Percentiles rank a stretch among this genome's conserved stretches.
Evolutionary conservation across 2,329 filamentous ascomycete genomes (phyloP).

Genomic region (Didymella pinodella): DNA sequence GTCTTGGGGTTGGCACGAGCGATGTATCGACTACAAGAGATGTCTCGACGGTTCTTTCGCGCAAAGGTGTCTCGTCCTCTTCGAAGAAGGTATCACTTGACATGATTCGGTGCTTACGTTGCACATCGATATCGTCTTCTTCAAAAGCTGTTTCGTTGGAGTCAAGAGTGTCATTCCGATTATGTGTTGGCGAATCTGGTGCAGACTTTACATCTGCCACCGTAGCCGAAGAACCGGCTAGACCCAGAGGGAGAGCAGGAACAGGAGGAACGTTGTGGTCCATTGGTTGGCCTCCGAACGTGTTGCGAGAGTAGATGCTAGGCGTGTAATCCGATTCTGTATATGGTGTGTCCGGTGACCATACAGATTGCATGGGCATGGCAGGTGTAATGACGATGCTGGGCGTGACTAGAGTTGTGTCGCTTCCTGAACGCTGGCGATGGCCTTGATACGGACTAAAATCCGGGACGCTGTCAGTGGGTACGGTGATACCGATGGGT

Average conservation of each 20-base stretch:
- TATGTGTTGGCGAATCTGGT: conserved; percentile 24
- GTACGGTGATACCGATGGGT: conserved; percentile 73
- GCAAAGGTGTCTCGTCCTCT: conserved; percentile 64
- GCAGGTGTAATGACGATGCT: conserved; percentile 64
- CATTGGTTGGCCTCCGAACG: conserved; percentile 47
- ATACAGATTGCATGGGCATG: conserved; percentile 60
- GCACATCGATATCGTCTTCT: conserved; percentile 60
- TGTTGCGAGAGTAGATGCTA: conserved; percentile 69
- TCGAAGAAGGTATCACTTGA: conserved; percentile 74
- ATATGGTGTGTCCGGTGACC: conserved; percentile 66
- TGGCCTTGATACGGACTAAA: conserved; percentile 43
- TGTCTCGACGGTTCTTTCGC: conserved; percentile 33
- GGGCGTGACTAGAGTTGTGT: conserved; percentile 54
- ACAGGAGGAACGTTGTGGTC: conserved; percentile 61
- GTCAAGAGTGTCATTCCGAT: conserved; percentile 45
- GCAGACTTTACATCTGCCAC: conserved; percentile 6
- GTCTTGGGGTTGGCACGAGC: conserved; percentile 61
- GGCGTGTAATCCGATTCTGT: conserved; percentile 65
- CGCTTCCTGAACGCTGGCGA: conserved; percentile 50
- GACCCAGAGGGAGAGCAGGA: conserved; percentile 42
- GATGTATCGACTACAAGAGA: conserved; percentile 51
- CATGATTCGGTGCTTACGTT: conserved; percentile 52
- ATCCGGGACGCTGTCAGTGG: conserved; percentile 60
- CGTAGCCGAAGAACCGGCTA: conserved; percentile 24
- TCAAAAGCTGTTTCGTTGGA: conserved; percentile 53